Conservation (phyloP, 257 asterid species). For the Lavandula angustifolia region DNA sequence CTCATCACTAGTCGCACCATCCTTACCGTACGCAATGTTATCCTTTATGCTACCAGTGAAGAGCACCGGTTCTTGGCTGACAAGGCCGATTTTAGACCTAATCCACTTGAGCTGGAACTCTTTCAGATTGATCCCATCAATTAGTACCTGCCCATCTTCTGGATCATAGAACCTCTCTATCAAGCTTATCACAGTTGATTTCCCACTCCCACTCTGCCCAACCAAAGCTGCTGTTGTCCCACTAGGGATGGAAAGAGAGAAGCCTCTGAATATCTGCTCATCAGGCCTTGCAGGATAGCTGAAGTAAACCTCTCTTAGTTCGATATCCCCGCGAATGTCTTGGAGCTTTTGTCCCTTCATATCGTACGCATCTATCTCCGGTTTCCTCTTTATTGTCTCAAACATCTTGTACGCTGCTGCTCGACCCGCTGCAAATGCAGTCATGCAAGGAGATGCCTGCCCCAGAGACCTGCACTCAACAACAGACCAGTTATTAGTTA, state of each 20-base stretch:
- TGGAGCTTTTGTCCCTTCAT: slow-evolving; percentile 45
- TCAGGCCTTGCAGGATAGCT: slow-evolving; percentile 67
- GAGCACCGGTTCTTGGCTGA: slow-evolving; percentile 82
- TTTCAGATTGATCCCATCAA: slow-evolving; percentile 60
- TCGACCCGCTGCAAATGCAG: slow-evolving; percentile 67
- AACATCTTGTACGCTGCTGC: slow-evolving; percentile 81
- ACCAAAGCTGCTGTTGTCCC: slow-evolving; percentile 69
- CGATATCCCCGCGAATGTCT: slow-evolving; percentile 61
- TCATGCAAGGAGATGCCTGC: slow-evolving; percentile 68
- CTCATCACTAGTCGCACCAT: slow-evolving; percentile 62
- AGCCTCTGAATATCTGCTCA: slow-evolving; percentile 61
- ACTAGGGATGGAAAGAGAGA: slow-evolving; percentile 56
- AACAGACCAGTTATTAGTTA: background rate
- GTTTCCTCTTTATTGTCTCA: slow-evolving; percentile 57
- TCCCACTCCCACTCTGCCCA: slow-evolving; percentile 86
- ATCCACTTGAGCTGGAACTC: slow-evolving; percentile 70
- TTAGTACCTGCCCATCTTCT: slow-evolving; percentile 56
- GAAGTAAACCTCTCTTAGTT: slow-evolving; percentile 52
- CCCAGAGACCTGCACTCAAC: slow-evolving; percentile 59
- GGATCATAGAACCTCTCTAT: slow-evolving; percentile 83
- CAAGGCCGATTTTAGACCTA: slow-evolving; percentile 70
- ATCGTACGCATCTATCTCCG: slow-evolving; percentile 61
- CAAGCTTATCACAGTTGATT: slow-evolving; percentile 70
- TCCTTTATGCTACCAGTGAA: slow-evolving; percentile 70
- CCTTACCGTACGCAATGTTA: slow-evolving; percentile 69